A percentile compares a stretch with the other conserved stretches of the same genome.
Evolutionary conservation across 768 basidiomycete species (phyloP).

Genomic region (Termitomyces sp.): DNA sequence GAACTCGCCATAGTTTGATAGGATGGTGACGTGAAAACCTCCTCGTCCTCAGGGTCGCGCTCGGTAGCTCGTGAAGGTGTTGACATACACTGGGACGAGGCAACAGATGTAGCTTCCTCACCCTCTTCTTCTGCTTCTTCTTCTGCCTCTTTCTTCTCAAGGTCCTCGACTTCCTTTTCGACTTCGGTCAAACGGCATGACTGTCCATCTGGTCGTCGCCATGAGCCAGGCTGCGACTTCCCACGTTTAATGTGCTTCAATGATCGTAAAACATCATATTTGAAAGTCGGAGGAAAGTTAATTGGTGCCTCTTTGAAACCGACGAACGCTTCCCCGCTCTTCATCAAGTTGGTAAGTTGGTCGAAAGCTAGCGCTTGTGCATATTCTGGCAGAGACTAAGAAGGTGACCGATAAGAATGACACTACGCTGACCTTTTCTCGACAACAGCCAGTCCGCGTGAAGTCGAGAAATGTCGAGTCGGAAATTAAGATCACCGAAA

Average conservation of each 20-base stretch:
- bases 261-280: conserved; percentile 75
- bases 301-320: conserved; percentile 83
- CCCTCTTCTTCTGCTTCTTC: conserved; percentile 38
- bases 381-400: conserved; percentile 52
- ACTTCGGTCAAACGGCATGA: conserved; percentile 30
- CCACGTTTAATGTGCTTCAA: conserved; percentile 47
- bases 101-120: conserved; percentile 46
- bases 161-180: conserved; percentile 31
- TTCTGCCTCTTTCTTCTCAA: conserved; percentile 36
- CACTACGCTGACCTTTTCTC: conserved; percentile 51
- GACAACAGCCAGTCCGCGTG: conserved; percentile 95
- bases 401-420: not conserved
- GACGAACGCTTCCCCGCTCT: conserved; percentile 58
- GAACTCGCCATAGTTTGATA: conserved; percentile 26
- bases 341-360: conserved; percentile 79
- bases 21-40: conserved; percentile 28
- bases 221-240: conserved; percentile 32
- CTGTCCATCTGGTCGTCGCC: conserved; percentile 32
- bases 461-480: conserved; percentile 81
- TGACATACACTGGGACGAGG: conserved; percentile 51
- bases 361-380: conserved; percentile 86
- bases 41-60: conserved; percentile 36
- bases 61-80: conserved; percentile 39
- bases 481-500: conserved; percentile 90
- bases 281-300: conserved; percentile 90